These are phyloP conservation scores for Saccharomyces hybrid DNA, from an alignment of 1,139 yeast species.

Conservation along the genomic window DNA sequence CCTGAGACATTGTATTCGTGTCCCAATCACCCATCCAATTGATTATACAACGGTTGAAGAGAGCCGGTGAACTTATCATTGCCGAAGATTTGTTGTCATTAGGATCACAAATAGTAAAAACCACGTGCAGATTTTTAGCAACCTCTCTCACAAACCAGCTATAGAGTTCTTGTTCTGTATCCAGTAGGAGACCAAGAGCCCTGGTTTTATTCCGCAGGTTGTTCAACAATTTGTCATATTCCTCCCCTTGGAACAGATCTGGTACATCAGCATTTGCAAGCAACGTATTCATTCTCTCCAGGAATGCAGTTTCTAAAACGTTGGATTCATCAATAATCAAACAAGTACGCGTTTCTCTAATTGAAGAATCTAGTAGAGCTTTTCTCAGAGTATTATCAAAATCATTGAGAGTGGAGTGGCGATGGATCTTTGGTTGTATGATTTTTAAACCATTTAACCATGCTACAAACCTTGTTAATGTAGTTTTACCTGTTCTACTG, in stretches of 20 bases:
- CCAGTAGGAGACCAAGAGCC: constrained; percentile 54
- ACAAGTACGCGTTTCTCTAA: constrained; percentile 57
- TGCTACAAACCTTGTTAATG: constrained; percentile 71
- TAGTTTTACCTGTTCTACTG: constrained; percentile 74
- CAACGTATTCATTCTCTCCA: constrained; percentile 87
- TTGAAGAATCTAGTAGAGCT: constrained; percentile 43
- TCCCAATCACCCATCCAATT: constrained; percentile 92
- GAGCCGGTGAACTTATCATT: constrained; percentile 75
- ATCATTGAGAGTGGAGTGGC: constrained; percentile 50
- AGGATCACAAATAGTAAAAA: constrained; percentile 66
- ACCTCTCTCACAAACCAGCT: constrained; percentile 68
- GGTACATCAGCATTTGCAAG: constrained; percentile 91
- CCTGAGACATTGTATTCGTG: constrained; percentile 39
- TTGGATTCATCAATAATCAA: constrained; percentile 77
- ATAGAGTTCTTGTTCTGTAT: constrained; percentile 64
- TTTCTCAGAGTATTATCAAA: constrained; percentile 60
- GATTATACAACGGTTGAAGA: constrained; percentile 83
- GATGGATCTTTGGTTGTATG: constrained; percentile 50
- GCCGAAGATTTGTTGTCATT: constrained; percentile 34
- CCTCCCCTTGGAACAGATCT: constrained; percentile 79
- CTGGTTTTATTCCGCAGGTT: constrained; percentile 54
- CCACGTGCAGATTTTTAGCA: constrained; percentile 68
- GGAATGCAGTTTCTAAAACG: constrained; percentile 65
- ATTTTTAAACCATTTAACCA: constrained; percentile 81
- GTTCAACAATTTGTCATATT: constrained; percentile 45